Evolutionary conservation across 2,329 filamentous ascomycete genomes (phyloP), one percentile per base, ranked within the genome.

Genomic region (Verticillium isaacii): DNA sequence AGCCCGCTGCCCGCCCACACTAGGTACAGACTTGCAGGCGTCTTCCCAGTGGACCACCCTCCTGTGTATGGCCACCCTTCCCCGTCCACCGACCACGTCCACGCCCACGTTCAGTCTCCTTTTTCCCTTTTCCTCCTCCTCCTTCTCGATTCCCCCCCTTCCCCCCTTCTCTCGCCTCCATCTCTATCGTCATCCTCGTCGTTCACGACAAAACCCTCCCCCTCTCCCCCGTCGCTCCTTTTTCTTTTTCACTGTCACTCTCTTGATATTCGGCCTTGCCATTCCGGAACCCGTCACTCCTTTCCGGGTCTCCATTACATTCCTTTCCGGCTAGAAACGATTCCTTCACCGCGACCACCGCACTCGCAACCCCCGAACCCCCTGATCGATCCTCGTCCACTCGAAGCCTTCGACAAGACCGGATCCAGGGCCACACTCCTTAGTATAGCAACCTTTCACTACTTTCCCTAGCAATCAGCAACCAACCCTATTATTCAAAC

Each of bases 251-350:
- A 76, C 73, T 81, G 80, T 83, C 81, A 75, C 76, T 83, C 80
- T 74, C 80, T 83, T 81, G 74, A 72, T 69, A 68, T 75, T 74
- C 70, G 68, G 74, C 74, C 73, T 69, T 25, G 41, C 73, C 71
- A 65, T 64, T 69, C 72, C 70, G 75, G 75, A 73, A 71, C 77
- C 79, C 80, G 78, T 79, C 80, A 82, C 78, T 82, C 80, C 71
- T 81, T 83, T 73, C 79, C 74, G 74, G 75, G 76, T 74, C 73
- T 67, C 74, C 73, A 76, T 79, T 78, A 72, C 78, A 75, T 73
- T 76, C 74, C 71, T 59, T 76, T 75, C 65, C 57, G 67, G 66
- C 69, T 70, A 67, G 68, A 67, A 67, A 63, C 66, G 60, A 65
- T 60, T 63, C 64, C 60, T 59, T 65, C 64, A 62, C 64, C 64